Base-by-base conservation (phyloP, 2,329 filamentous ascomycete genomes). In the Biscogniauxia sp. region DNA sequence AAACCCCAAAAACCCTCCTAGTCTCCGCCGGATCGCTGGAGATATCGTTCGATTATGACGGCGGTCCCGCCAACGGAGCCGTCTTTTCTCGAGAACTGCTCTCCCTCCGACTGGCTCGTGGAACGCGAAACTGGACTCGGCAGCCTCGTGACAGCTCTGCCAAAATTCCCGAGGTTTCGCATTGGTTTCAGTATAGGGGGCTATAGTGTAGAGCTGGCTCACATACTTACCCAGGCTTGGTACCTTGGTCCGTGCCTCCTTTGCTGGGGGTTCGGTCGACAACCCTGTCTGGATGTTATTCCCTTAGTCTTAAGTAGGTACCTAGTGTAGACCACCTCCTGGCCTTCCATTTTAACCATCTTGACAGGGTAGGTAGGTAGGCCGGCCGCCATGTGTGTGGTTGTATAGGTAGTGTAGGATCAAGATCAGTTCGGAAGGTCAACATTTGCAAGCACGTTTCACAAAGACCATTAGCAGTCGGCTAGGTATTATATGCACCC, bases 101-200 rank as follows among this genome's bases (percentile, higher is more conserved):
- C 56, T 57, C 55, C 45, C 51, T 57, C 54, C 53, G 32, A 53
- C 50, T 57, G 54, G 61, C 55, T 57, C 37, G 32, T 23, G 53
- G 37, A 56, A 62, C 53, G 56, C 51, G 19, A 55, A 56, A 56
- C 55, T 55, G 45, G 49, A 60, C 64, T 45, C 53, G 23, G 25
- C 45, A 51, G 57, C 59, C 58, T 57, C 56, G 60, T 53, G 57
- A 52, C 41, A 26, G 57, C 56, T 65, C 56, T 64, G 63, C 61
- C 60, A 67, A 58, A 60, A 64, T 64, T 61, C 54, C 57, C 62
- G 56, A 62, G 61, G 69, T 70, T 70, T 70, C 69, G 68, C 45
- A 63, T 64, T 53, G 54, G 69, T 70, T 70, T 70, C 69, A 70
- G 61, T 52, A 55, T 55, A 20, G 65, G 45, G 45, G 58, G 61